Conservation (phyloP, 2,329 filamentous ascomycete genomes). For the Ascomycota sp. region DNA sequence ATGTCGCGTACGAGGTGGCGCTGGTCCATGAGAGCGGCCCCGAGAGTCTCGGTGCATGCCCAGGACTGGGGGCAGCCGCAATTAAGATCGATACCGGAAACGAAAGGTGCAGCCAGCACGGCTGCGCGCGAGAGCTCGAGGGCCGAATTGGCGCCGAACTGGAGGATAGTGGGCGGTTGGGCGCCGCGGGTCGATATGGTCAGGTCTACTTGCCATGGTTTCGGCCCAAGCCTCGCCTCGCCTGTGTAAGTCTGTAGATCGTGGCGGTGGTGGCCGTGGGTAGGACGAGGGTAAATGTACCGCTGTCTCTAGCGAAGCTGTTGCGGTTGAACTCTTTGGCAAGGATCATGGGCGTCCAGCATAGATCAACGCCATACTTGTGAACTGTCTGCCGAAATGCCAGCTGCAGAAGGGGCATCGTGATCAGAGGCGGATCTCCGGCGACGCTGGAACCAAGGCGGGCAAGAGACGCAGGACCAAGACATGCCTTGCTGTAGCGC, state of each 20-base stretch:
- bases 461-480: not conserved
- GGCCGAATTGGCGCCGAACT: constrained; percentile 42
- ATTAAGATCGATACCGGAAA: constrained; percentile 45
- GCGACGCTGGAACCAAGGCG: not conserved
- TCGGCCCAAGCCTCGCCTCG: no score
- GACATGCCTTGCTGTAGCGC: constrained; percentile 33
- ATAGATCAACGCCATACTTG: constrained; percentile 40
- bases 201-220: constrained; percentile 22
- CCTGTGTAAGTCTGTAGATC: no score
- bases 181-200: constrained; percentile 30
- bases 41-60: constrained; percentile 45
- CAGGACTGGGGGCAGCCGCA: constrained; percentile 53
- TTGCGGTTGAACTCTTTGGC: constrained; percentile 47
- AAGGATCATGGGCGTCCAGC: constrained; percentile 51
- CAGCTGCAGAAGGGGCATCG: constrained; percentile 21
- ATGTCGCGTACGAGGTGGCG: constrained; percentile 44
- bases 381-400: constrained; percentile 47
- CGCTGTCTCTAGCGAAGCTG: constrained; percentile 34
- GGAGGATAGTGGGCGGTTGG: constrained; percentile 39
- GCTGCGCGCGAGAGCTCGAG: constrained; percentile 40
- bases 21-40: constrained; percentile 45
- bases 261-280: no score
- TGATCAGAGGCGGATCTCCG: constrained; percentile 2
- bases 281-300: constrained; percentile 11
- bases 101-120: constrained; percentile 35